Evolutionary conservation across 805 yeast genomes (phyloP), one percentile per base, ranked within the genome.

Genomic region (Candida boidinii): DNA sequence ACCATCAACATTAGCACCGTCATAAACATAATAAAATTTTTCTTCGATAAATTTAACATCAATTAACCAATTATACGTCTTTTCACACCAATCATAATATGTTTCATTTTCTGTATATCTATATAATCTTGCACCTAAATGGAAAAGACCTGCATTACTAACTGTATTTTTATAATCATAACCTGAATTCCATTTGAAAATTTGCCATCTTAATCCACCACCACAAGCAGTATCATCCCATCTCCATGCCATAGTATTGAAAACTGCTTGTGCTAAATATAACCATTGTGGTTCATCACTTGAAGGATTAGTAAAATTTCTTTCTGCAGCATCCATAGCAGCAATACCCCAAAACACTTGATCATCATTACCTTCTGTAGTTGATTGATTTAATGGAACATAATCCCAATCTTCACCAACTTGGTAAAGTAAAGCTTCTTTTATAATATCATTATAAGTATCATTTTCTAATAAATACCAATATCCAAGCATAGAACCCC

Each of bases 321-420:
- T 68, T 56, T 90, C 97, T 0, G 94, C 94, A 1, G 96, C 96
- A 19, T 75, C 78, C 81, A 90, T 85, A 4, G 77, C 94, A 1
- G 94, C 81, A 39, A 92, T 66, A 5, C 95, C 97, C 97, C 97
- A 90, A 55, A 90, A 86, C 2, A 84, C 95, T 62, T 90, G 97
- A 64, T 90, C 97, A 67, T 90, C 98, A 53, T 90, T 90, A 49
- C 97, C 98, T 60, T 90, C 96, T 2, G 95, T 83, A 23, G 87
- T 76, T 9, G 88, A 74, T 58, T 88, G 95, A 56, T 86, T 85
- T 39, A 76, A 62, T 4, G 96, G 96, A 56, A 90, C 77, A 57
- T 77, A 92, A 58, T 90, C 79, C 61, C 74, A 62, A 52, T 77
- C 67, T 9, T 70, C 72, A 30, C 90, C 90, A 8, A 74, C 73